Evolutionary conservation across 164 flowering plant genomes (phyloP), one percentile per base, ranked within the genome.

Genomic region (Piper betle): DNA sequence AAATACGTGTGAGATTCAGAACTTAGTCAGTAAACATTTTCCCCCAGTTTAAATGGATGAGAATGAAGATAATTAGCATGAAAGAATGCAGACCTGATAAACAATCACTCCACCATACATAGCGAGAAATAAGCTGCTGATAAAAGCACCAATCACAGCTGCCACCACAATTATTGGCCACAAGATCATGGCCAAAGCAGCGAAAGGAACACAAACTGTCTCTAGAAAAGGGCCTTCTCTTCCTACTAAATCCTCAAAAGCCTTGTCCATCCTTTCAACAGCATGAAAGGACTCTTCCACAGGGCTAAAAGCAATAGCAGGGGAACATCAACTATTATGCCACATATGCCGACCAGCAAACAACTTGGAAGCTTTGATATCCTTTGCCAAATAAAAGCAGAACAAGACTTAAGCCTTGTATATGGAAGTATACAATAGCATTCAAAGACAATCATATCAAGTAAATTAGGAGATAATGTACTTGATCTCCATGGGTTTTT

Each of bases 191-290:
- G 96, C 91, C 62, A 93, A 76, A 68, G 85, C 97, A 37, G 97
- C 99, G 75, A 93, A 90, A 2, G 96, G 99, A 59, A 93, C 89
- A 74, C 96, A 93, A 15, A 82, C 88, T 1, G 92, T 79, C 77
- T 93, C 99, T 65, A 81, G 65, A 68, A 90, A 93, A 46, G 95
- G 99, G n/a, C 97, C 99, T 78, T 90, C 91, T 68, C 97, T 78
- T 37, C 97, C 96, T 61, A 93, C 68, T 69, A 93, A 69, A 72
- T 93, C 99, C 68, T 90, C 87, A 3, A 86, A 9, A 93, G 79
- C 72, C 99, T 74, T 72, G 86, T 81, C 97, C 99, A 93, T 64
- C 99, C 99, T 72, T 63, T 83, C 55, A 86, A 72, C 62, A 93
- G 70, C 96, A 93, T 86, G 72, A 69, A 90, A n/a, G 99, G 99